Base-by-base conservation (phyloP, 2,329 filamentous ascomycete species). In the Hysterium pulicare region DNA sequence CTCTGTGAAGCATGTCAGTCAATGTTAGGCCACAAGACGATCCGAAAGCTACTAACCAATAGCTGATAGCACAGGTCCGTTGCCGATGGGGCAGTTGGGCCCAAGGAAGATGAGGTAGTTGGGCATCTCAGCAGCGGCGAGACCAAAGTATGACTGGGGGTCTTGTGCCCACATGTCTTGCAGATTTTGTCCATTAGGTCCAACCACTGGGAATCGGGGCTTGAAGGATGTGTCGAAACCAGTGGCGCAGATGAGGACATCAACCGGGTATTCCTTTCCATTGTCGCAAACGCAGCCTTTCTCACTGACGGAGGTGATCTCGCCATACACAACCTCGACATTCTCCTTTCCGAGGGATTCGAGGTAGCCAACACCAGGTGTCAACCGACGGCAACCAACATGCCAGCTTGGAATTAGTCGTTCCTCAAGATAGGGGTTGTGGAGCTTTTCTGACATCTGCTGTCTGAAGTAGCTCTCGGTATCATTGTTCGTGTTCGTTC, bases 111-210 rank as follows among this genome's bases (percentile, higher is more conserved):
- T 62, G 42, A 66, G 51, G 46, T 66, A 75, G 50, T 76, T 76
- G 16, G 74, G 74, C 48, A 75, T 73, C 2, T 69, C 64, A 0
- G 71, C 64, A 5, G 69, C 70, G 0, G 69, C 68, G 8, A 75
- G 50, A 5, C 71, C 71, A 4, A 76, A 53, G 54, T 78, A 78
- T 4, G 64, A 66, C 22, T 66, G 61, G 11, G 68, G 58, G 13
- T 63, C 59, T 15, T 52, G 44, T 9, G 61, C 58, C 73, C 72
- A 76, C 17, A 68, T 61, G 40, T 73, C 69, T 24, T 70, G 64
- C 5, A 78, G 62, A 33, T 70, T 67, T 24, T 59, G 45, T 4
- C 67, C 69, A 4, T 58, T 51, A 11, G 60, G 61, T 3, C 62
- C 66, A 17, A 72, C 50, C 33, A 76, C 57, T 2, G 71, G 69